Conservation (phyloP, 164 flowering plant genomes). For the Cinnamomum micranthum region DNA sequence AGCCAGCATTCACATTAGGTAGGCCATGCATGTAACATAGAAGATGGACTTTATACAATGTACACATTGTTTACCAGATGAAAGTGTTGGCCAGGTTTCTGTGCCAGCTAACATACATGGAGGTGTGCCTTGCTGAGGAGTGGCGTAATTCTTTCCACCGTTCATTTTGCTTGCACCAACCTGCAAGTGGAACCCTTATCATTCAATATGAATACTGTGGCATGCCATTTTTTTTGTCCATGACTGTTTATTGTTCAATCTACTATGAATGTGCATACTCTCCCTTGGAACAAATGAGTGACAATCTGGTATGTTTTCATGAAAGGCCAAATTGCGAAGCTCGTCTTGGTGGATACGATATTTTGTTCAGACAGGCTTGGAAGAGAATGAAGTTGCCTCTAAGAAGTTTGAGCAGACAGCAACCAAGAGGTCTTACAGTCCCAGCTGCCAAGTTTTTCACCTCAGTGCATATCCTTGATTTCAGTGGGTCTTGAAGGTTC, state of each 20-base stretch:
- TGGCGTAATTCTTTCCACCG: too few relatives aligned
- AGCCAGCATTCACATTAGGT: too few relatives aligned
- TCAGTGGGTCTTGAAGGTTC: background rate
- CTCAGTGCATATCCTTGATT: conserved; percentile 56
- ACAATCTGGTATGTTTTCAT: background rate
- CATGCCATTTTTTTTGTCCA: too few relatives aligned
- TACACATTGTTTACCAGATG: too few relatives aligned
- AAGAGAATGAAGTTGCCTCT: conserved; percentile 62
- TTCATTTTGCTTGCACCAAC: too few relatives aligned
- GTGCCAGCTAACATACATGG: too few relatives aligned
- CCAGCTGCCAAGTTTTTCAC: conserved; percentile 85
- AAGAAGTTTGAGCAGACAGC: conserved; percentile 86
- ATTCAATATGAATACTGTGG: too few relatives aligned
- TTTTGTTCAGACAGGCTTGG: conserved; percentile 66
- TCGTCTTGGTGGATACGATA: conserved; percentile 83
- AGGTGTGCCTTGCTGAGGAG: too few relatives aligned
- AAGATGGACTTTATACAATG: too few relatives aligned
- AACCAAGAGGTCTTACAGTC: conserved; percentile 49
- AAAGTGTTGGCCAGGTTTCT: too few relatives aligned
- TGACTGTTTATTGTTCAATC: background rate
- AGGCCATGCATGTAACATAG: too few relatives aligned
- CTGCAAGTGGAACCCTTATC: too few relatives aligned
- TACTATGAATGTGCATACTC: background rate
- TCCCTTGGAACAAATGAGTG: background rate
- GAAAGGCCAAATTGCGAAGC: conserved; percentile 82